Evolutionary conservation across 2,329 filamentous ascomycete genomes (phyloP).

Genomic region (Paraphoma sp.): DNA sequence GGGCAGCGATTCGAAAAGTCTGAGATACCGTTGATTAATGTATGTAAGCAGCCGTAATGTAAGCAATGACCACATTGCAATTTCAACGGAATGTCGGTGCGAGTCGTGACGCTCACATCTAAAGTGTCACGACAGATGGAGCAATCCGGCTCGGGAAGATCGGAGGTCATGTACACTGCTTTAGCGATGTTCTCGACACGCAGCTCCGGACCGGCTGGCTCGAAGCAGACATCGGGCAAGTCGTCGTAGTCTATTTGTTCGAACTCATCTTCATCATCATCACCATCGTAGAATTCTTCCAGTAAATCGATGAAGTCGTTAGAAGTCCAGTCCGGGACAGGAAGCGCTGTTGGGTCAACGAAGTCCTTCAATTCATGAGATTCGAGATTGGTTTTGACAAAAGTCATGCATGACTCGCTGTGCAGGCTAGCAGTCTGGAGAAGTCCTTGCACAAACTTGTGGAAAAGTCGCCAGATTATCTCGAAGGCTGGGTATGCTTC

Average conservation of each 20-base stretch:
- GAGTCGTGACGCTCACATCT: neutral
- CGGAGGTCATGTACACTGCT: neutral
- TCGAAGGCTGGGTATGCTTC: neutral
- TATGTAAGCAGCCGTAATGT: neutral
- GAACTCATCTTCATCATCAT: neutral
- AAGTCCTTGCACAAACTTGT: neutral
- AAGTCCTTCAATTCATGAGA: neutral
- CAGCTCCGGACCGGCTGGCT: neutral
- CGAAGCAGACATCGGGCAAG: neutral
- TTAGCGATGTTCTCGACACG: neutral
- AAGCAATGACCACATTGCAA: neutral
- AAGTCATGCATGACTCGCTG: neutral
- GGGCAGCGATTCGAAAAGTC: conserved; percentile 12
- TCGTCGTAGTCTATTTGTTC: neutral
- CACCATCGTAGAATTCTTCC: neutral
- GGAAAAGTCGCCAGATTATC: neutral
- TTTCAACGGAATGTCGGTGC: neutral
- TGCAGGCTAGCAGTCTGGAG: neutral
- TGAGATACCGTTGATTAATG: neutral
- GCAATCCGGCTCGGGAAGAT: neutral
- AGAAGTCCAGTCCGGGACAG: neutral
- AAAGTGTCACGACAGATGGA: neutral
- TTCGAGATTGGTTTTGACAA: neutral
- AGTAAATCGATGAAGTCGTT: neutral
- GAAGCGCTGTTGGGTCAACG: neutral